Percentiles rank a stretch among this genome's conserved stretches.
These are phyloP conservation scores for Entomortierella chlamydospora DNA, from an alignment of 192 early-diverging fungal genomes.

Conservation along the genomic window DNA sequence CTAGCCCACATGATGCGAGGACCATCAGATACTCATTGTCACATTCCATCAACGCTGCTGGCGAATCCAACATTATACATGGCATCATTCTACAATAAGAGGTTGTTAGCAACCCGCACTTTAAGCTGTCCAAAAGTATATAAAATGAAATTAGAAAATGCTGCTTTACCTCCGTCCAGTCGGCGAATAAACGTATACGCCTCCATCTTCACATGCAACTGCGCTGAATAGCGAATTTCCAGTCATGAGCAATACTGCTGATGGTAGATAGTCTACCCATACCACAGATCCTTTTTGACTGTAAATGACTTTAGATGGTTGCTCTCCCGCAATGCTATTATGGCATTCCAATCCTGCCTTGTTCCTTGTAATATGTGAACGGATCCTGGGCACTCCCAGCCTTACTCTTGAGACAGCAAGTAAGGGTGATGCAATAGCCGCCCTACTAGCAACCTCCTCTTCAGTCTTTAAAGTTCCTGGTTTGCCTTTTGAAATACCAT, in stretches of 20 bases:
- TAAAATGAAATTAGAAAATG: slow-evolving; percentile 7
- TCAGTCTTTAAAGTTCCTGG: slow-evolving; percentile 13
- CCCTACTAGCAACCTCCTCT: slow-evolving; percentile 30
- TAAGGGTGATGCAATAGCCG: slow-evolving; percentile 54
- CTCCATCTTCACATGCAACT: slow-evolving; percentile 73
- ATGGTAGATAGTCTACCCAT: slow-evolving; percentile 72
- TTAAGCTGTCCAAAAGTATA: no score
- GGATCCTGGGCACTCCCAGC: slow-evolving; percentile 60
- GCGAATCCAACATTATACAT: slow-evolving; percentile 69
- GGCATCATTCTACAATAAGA: slow-evolving; percentile 70
- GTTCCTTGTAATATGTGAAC: slow-evolving; percentile 51
- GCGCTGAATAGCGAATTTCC: slow-evolving; percentile 70
- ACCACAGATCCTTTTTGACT: slow-evolving; percentile 58
- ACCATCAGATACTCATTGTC: slow-evolving; percentile 72
- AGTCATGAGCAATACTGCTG: slow-evolving; percentile 68
- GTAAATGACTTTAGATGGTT: slow-evolving; percentile 61
- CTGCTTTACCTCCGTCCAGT: slow-evolving; percentile 72
- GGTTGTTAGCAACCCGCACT: neutral
- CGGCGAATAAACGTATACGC: slow-evolving; percentile 71
- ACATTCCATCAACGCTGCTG: slow-evolving; percentile 68
- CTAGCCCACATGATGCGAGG: slow-evolving; percentile 68
- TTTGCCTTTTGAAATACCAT: slow-evolving; percentile 24
- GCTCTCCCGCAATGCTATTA: slow-evolving; percentile 36
- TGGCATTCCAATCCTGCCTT: slow-evolving; percentile 44
- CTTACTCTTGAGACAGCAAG: slow-evolving; percentile 58